phyloP scores from a whole-genome alignment of 805 yeast genomes.

The Jamesozyma jinghongensis region DNA sequence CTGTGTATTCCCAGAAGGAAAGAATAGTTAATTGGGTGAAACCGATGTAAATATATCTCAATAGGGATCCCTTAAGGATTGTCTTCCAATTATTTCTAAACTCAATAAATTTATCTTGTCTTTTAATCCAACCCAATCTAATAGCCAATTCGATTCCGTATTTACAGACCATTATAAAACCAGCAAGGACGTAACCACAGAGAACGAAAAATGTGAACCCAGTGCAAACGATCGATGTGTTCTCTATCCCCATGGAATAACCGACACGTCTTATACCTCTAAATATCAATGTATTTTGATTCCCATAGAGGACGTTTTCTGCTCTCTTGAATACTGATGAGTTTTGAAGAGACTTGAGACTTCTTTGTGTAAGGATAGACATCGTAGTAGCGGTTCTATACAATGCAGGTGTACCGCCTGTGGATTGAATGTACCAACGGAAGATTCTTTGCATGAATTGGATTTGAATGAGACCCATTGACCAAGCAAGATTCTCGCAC shows the following conservation, averaged over 20 bases:
- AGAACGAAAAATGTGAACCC: slow-evolving; percentile 79
- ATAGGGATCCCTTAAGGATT: slow-evolving; percentile 66
- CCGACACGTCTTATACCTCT: slow-evolving; percentile 87
- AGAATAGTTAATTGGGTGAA: slow-evolving; percentile 72
- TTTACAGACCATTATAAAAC: slow-evolving; percentile 48
- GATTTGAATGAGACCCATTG: slow-evolving; percentile 80
- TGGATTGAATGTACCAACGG: slow-evolving; percentile 78
- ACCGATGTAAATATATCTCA: slow-evolving; percentile 74
- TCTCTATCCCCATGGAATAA: slow-evolving; percentile 66
- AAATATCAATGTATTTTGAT: slow-evolving; percentile 51
- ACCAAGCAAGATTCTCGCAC: slow-evolving; percentile 91
- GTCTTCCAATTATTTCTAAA: slow-evolving; percentile 48
- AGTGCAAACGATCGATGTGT: slow-evolving; percentile 72
- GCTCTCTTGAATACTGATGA: slow-evolving; percentile 32
- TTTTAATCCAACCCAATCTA: slow-evolving; percentile 40
- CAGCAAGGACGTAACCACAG: slow-evolving; percentile 67
- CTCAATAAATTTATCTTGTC: slow-evolving; percentile 35
- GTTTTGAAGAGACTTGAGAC: slow-evolving; percentile 18
- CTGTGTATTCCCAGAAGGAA: slow-evolving; percentile 80
- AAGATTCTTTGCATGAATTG: slow-evolving; percentile 77
- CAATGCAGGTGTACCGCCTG: slow-evolving; percentile 80
- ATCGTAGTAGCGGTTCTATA: slow-evolving; percentile 54
- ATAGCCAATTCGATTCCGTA: slow-evolving; percentile 40
- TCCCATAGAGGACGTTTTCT: slow-evolving; percentile 38
- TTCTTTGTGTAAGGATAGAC: slow-evolving; percentile 64